Percentiles rank a stretch among this genome's conserved stretches.
These are phyloP conservation scores for Osmanthus fragrans DNA, from an alignment of 257 asterid genomes.

Conservation along the genomic window DNA sequence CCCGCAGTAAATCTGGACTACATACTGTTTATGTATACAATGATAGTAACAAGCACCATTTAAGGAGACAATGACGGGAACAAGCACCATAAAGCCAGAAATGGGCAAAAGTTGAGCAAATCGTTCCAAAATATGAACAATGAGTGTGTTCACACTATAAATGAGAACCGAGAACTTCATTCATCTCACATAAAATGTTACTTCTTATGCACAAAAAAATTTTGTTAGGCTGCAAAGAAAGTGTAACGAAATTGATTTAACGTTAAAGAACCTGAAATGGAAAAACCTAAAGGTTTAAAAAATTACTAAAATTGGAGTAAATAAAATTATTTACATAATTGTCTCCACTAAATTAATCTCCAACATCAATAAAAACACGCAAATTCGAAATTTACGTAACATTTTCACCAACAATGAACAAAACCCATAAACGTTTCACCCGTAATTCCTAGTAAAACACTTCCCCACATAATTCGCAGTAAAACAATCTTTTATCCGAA, in stretches of 20 bases:
- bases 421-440: constrained; percentile 10
- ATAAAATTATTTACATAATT: background rate
- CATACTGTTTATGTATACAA: background rate
- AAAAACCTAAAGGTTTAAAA: background rate
- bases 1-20: background rate
- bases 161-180: background rate
- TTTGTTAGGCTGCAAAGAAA: background rate
- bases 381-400: background rate
- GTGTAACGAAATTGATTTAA: background rate
- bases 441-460: constrained; percentile 5
- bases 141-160: background rate
- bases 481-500: background rate
- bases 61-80: background rate
- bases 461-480: constrained; percentile 10
- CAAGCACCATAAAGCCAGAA: background rate
- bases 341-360: background rate
- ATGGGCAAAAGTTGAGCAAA: background rate
- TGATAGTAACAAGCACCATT: background rate
- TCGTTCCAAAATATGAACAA: background rate
- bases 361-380: background rate
- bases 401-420: constrained; percentile 15
- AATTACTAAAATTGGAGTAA: background rate
- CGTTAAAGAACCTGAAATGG: background rate
- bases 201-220: background rate
- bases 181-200: constrained; percentile 7